phyloP scores from a whole-genome alignment of 2,329 filamentous ascomycete genomes.

The Colletotrichum sp. region DNA sequence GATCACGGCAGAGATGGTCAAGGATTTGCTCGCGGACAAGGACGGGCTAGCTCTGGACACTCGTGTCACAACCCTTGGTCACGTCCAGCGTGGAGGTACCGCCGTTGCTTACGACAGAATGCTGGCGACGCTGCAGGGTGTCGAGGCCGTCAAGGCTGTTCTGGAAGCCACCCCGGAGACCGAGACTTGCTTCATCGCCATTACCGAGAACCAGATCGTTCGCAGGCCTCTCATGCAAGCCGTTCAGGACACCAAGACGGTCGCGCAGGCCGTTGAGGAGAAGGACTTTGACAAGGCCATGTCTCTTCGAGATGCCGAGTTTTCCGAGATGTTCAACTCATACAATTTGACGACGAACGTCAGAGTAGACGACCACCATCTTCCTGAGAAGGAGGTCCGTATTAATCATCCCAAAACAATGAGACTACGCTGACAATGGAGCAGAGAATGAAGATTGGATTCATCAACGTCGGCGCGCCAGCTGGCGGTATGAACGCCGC shows the following conservation, averaged over 20 bases:
- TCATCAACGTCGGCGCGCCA: conserved; percentile 95
- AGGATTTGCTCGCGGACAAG: conserved; percentile 82
- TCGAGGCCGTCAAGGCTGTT: conserved; percentile 91
- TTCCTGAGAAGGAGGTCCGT: conserved; percentile 74
- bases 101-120: conserved; percentile 95
- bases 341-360: conserved; percentile 92
- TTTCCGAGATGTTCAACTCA: conserved; percentile 88
- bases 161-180: conserved; percentile 88
- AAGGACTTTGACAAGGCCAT: conserved; percentile 91
- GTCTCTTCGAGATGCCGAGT: conserved; percentile 88
- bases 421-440: conserved; percentile 30
- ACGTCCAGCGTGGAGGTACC: conserved; percentile 94
- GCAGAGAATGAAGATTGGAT: conserved; percentile 88
- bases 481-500: conserved; percentile 99
- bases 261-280: conserved; percentile 79
- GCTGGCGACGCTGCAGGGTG: conserved; percentile 90
- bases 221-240: conserved; percentile 89
- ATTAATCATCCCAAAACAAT: not conserved
- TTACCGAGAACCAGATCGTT: conserved; percentile 97
- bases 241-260: conserved; percentile 83
- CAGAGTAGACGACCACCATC: conserved; percentile 68
- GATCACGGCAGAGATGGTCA: conserved; percentile 82
- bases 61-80: conserved; percentile 90
- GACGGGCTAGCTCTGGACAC: conserved; percentile 85
- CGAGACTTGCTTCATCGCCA: conserved; percentile 92